Base-by-base conservation (phyloP, 129 eudicot species). In the Artemisia argyi region DNA sequence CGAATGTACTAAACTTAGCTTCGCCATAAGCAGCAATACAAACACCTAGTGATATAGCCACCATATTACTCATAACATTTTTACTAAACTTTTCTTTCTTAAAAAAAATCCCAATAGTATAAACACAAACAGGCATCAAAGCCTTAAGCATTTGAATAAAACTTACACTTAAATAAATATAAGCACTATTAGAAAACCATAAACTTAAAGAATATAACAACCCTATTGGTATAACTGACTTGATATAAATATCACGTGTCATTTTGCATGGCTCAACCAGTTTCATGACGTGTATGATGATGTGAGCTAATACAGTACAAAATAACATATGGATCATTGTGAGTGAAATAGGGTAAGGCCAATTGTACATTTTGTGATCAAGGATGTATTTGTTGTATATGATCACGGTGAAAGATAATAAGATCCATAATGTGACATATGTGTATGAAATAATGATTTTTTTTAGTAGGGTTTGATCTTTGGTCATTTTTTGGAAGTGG, bases 101-200 rank as follows among this genome's bases (percentile, higher is more conserved):
- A 0, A 79, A 68, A 11, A 66, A n/a, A 47, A 83, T 73, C 2
- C 84, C 81, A 55, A 83, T 83, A 0, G 82, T 57, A 49, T 83
- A 79, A 60, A 79, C 87, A 12, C 84, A 84, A 11, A 83, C 87
- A 4, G 87, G 87, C 87, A 83, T 83, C 6, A 79, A 49, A 53
- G 87, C 87, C 54, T 83, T 83, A 7, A 83, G 84, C 87, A 83
- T 83, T 68, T 83, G 87, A 28, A 83, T 83, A 51, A 83, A 83
- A 19, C 81, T 75, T 24, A 83, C 87, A 17, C 84, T 79, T 19
- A 83, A 66, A 48, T 78, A 83, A 28, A 83, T 83, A 69, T 83
- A 83, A 48, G 86, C 86, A 1, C 84, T 79, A 61, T 83, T 83
- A 4, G 87, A 83, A 0, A 83, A 74, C 87, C 84, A 83, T 57